Evolutionary conservation across 805 yeast species (phyloP).

Genomic region (Lipomyces anomalus): DNA sequence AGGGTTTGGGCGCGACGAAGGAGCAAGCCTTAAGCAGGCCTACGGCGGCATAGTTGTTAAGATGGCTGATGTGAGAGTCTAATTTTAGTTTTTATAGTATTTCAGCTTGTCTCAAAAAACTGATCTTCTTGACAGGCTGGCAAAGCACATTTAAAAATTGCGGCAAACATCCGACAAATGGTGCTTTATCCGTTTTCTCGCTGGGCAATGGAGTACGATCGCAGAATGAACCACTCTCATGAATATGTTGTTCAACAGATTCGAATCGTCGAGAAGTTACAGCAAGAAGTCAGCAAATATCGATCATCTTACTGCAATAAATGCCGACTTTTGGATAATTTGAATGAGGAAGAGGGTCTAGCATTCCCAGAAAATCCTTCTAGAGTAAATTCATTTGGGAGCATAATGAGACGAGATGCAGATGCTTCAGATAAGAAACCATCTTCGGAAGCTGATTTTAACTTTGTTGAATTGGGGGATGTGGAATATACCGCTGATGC

Average conservation of each 20-base stretch:
- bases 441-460: too few species aligned
- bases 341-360: slow-evolving; percentile 25
- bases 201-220: slow-evolving; percentile 71
- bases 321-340: slow-evolving; percentile 67
- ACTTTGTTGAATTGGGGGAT: slow-evolving; percentile 29
- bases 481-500: slow-evolving; percentile 36
- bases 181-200: slow-evolving; percentile 65
- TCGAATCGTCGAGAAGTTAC: slow-evolving; percentile 46
- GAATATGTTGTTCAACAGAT: slow-evolving; percentile 47
- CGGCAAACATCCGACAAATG: slow-evolving; percentile 51
- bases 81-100: not conserved
- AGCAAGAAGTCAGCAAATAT: slow-evolving; percentile 38
- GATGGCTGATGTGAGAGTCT: slow-evolving; percentile 48
- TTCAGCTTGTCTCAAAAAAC: not conserved
- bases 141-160: slow-evolving; percentile 57
- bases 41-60: slow-evolving; percentile 52
- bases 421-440: too few species aligned
- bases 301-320: slow-evolving; percentile 58
- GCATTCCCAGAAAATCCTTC: not conserved
- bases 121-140: too few species aligned
- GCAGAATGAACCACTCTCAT: slow-evolving; percentile 58
- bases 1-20: slow-evolving; percentile 53
- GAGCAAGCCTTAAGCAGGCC: slow-evolving; percentile 59
- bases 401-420: too few species aligned
- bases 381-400: not conserved